Base-by-base conservation (phyloP, 2,329 filamentous ascomycete genomes). In the Ceratocystis destructans region DNA sequence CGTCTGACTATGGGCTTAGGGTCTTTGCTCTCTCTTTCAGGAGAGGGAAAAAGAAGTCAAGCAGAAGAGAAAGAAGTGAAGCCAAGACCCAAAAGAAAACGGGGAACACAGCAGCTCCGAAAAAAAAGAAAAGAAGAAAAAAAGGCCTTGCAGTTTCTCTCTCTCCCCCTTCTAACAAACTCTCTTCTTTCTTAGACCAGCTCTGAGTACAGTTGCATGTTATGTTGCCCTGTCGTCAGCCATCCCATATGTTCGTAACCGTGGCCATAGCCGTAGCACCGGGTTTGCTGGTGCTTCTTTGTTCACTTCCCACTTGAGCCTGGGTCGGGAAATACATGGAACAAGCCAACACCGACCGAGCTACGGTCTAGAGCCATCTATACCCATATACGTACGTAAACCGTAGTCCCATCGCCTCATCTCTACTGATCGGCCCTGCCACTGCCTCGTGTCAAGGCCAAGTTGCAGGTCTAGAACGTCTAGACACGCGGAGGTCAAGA, bases 341-440 rank as follows among this genome's bases (percentile, higher is more conserved):
- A 28, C 53, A 59, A 37, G 28, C 28, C 25, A n/a, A 22, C 12
- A 31, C 28, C 20, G 28, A 31, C 50, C 5, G 10, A 37, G 53
- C 53, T 37, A 31, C 8, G 15, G 31, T 59, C 31, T 59, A 37
- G 48, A 53, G 48, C 22, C 20, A 28, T 22, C 10, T 5, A 53
- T 53, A 15, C 28, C 22, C 25, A 22, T n/a, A 5, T 22, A 48
- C 46, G 6, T 10, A 48, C 45, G 45, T 20, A 53, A 8, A 53
- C 48, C 5, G 20, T 59, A 59, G 15, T 4, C 22, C 25, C 28
- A 31, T 33, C 28, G 25, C n/a, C 17, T 31, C 28, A n/a, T 55
- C 50, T 59, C 55, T 4, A 37, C 28, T 59, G 55, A 59, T 59
- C 55, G 55, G 28, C 55, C 17, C 55, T 59, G 55, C 55, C 55